Base-by-base conservation (phyloP, 148 eudicot species). In the Rhododendron ferrugineum region DNA sequence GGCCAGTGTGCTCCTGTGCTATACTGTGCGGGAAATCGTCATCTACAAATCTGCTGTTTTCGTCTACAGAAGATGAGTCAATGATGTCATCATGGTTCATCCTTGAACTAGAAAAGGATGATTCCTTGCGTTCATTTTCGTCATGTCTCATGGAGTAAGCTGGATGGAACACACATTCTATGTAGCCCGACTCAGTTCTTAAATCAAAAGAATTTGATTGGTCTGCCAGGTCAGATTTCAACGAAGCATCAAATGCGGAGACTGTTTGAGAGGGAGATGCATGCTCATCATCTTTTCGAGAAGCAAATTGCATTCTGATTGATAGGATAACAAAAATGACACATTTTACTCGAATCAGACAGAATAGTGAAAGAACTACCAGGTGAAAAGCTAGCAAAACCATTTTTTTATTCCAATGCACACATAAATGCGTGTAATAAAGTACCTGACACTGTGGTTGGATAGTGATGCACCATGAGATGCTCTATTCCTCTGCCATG, bases 401-500 rank as follows among this genome's bases (percentile, higher is more conserved):
- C 46, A 62, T 60, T 76, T 82, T 22, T 86, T 66, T 64, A 62
- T 62, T 28, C 58, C 28, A 28, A 50, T 15, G 6, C 1, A 30
- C 6, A 58, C n/a, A 46, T 4, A 80, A 82, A 78, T 9, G 23
- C 22, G 54, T 42, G 20, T 10, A 5, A 74, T 49, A 44, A 50
- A 50, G 64, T 95, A 97, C 99, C 99, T 94, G 90, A 82, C 86
- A 85, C 89, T 89, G 79, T n/a, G 79, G 88, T 86, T 90, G 78
- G 88, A 82, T 78, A 74, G 75, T 79, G 92, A 89, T 64, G 89
- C 86, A 78, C 85, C 90, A 78, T 80, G 90, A 83, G 92, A 88
- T 11, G 87, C 80, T 46, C 85, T 88, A 86, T 85, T 92, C 83
- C 85, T 90, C 82, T 88, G 83, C 91, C 86, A 70, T 75, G 98